Evolutionary conservation across 352 stramenopile species (phyloP), one percentile per base, ranked within the genome.

Genomic region (Phytopythium helicoides): DNA sequence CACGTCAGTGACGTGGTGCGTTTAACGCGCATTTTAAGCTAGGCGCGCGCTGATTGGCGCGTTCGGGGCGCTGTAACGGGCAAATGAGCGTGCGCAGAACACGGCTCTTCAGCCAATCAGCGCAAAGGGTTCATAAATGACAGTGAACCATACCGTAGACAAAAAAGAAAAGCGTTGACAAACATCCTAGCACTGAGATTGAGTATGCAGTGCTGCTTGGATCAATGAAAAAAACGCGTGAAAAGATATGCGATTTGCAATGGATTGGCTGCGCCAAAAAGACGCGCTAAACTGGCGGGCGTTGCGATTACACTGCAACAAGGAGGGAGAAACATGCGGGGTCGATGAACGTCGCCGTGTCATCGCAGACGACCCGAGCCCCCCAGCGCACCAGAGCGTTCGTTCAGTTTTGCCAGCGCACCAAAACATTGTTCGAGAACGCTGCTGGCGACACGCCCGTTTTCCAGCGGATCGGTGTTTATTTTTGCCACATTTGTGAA

Each of bases 11-110:
- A 33, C 28, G 28, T 33, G 28, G 5, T 5, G 28, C 28, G 5
- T 5, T 33, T 33, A 33, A 33, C n/a, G 21, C 41, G 3, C n/a
- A 53, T 62, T 68, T 71, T 71, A 68, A 59, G 19, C 9, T 15
- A 10, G 10, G 22, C 36, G 26, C 35, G 15, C 25, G 25, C 35
- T 58, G 50, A 71, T 71, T 71, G 63, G 63, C 28, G 14, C 23
- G 21, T 16, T 31, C 37, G 6, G 6, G 12, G 19, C 41, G 19
- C 41, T 10, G 28, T 33, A 33, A 33, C 28, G 15, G 18, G 22
- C n/a, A 45, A 33, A 33, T 33, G 28, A 9, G 28, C 28, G 28
- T 9, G 28, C 28, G 28, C 28, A n/a, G 28, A 33, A 33, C 9
- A 5, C 28, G 9, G 5, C 28, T 5, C 28, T 5, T 9, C 28